Conservation (phyloP, 139 green algal genomes). For the Yamagishiella unicocca region DNA sequence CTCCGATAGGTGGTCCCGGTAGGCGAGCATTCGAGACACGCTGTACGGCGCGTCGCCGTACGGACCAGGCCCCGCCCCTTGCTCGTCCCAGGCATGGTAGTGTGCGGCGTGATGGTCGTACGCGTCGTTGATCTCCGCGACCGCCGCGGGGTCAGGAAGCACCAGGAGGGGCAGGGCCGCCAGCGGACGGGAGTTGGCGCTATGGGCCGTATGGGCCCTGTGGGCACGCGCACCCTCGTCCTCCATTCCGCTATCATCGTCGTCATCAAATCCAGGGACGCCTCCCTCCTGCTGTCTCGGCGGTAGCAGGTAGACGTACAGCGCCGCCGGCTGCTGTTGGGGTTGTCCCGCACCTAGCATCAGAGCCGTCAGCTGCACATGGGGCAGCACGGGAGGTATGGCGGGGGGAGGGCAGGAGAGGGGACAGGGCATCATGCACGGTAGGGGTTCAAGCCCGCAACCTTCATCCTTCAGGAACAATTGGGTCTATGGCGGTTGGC, state of each 20-base stretch:
- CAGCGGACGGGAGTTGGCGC: not conserved
- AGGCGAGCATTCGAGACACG: not conserved
- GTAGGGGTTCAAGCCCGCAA: no score
- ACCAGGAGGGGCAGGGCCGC: not conserved
- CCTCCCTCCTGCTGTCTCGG: no score
- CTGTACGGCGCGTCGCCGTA: not conserved
- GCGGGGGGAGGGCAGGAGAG: no score
- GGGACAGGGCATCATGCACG: no score
- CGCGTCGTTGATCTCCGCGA: not conserved
- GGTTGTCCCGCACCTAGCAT: no score
- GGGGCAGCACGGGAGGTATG: no score
- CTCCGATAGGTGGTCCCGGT: not conserved
- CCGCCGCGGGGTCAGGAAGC: not conserved
- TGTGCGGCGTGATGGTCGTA: not conserved
- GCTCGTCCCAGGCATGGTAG: not conserved
- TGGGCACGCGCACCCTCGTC: not conserved
- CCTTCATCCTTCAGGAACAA: no score
- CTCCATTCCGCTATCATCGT: no score
- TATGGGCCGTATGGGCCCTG: not conserved
- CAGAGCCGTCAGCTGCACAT: no score
- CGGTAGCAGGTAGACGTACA: not conserved
- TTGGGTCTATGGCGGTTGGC: no score
- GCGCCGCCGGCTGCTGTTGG: no score
- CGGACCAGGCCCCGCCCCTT: not conserved
- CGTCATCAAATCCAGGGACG: no score